Evolutionary conservation across 371 early-diverging fungal species (phyloP), one percentile per base, ranked within the genome.

Genomic region (Quaeritorhiza haematococci): DNA sequence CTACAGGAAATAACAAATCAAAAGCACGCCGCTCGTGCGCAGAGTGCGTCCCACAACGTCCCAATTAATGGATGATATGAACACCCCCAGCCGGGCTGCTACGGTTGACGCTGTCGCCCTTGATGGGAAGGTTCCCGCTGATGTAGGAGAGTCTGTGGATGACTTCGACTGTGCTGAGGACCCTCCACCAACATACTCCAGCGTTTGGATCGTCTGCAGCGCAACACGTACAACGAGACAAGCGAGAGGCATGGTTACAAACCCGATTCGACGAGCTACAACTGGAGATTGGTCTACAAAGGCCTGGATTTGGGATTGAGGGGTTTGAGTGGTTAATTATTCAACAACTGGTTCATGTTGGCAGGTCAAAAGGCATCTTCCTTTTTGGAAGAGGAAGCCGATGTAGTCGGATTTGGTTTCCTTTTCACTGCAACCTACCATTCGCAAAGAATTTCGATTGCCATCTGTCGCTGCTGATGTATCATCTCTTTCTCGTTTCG

Each of bases 231-330:
- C 79, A 53, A 92, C 85, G 51, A 96, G 72, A 59, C 93, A 93
- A 3, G 90, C 88, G 30, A 96, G 66, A 0, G 97, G 96, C 28
- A 95, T 64, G 3, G 89, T 84, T 15, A 94, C 89, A 54, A 96
- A 88, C 19, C 95, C 97, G 56, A 96, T 88, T 1, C 94, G 79
- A 1, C 93, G 83, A 0, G 94, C 89, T 3, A 94, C 93, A 19
- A 85, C 80, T 0, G 91, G 89, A 3, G 93, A 91, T 59, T 86
- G 89, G 69, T 92, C 94, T 7, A 87, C 82, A 73, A 86, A 63
- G 6, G 56, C 54, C 50, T 68, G 60, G 8, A 44, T 38, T 19
- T n/a, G n/a, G n/a, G n/a, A n/a, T n/a, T n/a, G n/a, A n/a, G n/a
- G n/a, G n/a, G n/a, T n/a, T n/a, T n/a, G n/a, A n/a, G n/a, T n/a